Base-by-base conservation (phyloP, 1,284 basidiomycete species). In the Pisolithus thermaeus region DNA sequence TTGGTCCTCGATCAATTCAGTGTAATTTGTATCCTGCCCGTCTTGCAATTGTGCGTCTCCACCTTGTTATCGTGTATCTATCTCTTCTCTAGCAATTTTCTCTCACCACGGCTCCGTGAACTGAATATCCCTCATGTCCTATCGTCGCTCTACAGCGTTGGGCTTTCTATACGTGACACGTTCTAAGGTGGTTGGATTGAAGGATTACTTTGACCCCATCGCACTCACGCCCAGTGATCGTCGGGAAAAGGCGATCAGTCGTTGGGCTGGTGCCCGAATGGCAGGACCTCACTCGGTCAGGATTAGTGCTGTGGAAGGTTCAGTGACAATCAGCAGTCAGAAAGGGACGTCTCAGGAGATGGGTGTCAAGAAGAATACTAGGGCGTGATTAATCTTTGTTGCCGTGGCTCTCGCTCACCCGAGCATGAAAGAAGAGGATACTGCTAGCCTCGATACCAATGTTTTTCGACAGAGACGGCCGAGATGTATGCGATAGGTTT, bases 181-280 rank as follows among this genome's bases (percentile, higher is more conserved):
- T 97, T 97, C 69, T 78, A 81, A 59, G 97, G 97, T 67, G 94
- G 94, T 36, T 84, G 94, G 38, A 74, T 97, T 46, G 94, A 97
- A 20, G 72, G 88, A 97, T 66, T 95, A 90, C 70, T 96, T 97
- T 67, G 83, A 93, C 18, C 18, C 18, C 18, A 20, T 20, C 28
- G 86, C 92, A 1, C 75, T 97, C 45, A 84, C 81, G 0, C 77
- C 88, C 8, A 66, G 77, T 35, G 90, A 96, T 65, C 75, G 97
- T 56, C 80, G 91, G 43, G 80, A 90, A 56, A 79, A 83, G 18
- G 69, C 73, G 53, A 81, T 87, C 54, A 92, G 90, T 64, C 74
- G 81, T 35, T 91, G 87, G 79, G 93, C 97, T 58, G 92, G 84
- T 18, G 81, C 87, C 25, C 79, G 93, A 23, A 97, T 97, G 94